Percentiles rank a stretch among this genome's conserved stretches.
Evolutionary conservation across 1,284 basidiomycete genomes (phyloP).

Genomic region (Boletus semigastroideus): DNA sequence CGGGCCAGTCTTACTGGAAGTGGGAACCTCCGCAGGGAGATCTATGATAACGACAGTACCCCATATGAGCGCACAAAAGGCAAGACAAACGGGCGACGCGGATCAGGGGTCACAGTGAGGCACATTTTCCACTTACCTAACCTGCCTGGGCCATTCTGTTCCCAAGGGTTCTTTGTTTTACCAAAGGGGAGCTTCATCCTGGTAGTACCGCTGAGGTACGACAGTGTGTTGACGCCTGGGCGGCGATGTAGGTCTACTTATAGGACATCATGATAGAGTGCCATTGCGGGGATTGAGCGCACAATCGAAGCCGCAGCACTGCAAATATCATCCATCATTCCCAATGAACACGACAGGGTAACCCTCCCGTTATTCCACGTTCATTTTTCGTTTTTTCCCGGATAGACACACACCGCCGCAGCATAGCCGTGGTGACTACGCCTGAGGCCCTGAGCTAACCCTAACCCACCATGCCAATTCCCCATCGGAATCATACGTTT

Average conservation of each 20-base stretch:
- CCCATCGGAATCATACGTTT: too few relatives aligned
- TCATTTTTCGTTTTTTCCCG: background rate
- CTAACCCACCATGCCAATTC: too few relatives aligned
- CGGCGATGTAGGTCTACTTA: background rate
- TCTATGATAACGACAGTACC: background rate
- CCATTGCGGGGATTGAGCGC: background rate
- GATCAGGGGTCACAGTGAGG: background rate
- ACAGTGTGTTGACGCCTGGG: background rate
- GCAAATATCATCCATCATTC: background rate
- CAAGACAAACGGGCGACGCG: background rate
- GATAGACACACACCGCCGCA: background rate
- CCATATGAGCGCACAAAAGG: too few relatives aligned
- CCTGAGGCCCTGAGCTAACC: too few relatives aligned
- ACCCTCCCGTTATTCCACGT: background rate
- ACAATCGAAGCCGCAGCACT: background rate
- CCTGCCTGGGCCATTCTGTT: background rate
- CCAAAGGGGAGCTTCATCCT: constrained; percentile 15
- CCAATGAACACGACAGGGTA: background rate
- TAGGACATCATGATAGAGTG: too few relatives aligned
- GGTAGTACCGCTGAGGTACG: background rate
- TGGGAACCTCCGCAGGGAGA: background rate
- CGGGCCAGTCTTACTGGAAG: background rate
- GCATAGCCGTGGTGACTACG: background rate
- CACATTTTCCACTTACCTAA: constrained; percentile 14
- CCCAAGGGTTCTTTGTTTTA: background rate